Base-by-base conservation (phyloP, 805 yeast species). In the Candida lessepsii region DNA sequence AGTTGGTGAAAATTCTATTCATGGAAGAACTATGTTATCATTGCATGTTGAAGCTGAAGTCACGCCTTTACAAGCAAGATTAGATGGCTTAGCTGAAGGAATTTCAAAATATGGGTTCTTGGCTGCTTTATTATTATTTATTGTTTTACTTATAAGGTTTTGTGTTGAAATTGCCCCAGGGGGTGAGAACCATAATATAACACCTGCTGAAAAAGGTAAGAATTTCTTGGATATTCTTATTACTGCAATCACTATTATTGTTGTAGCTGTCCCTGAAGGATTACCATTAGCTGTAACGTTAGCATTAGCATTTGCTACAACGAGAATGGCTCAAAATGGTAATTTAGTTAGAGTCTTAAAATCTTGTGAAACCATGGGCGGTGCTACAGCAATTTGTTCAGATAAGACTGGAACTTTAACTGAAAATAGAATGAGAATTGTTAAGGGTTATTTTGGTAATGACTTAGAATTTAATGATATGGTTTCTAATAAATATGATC, bases 221-320 rank as follows among this genome's bases (percentile, higher is more conserved):
- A 76, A 75, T 49, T 90, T 90, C 51, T 70, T 93, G 67, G 83
- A 87, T 53, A 86, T 91, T 41, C 71, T 93, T 45, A 93, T 93
- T 54, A 87, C 93, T 17, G 84, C 98, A 1, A 85, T 93, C 45
- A 89, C 99, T 0, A 76, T 93, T 51, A 81, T 93, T 20, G 99
- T 91, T 11, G 99, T 93, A 37, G 99, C 99, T 0, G 96, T 93
- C n/a, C 99, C 99, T 3, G 99, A 93, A 65, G 99, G 99, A 46
- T 75, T 93, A 42, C 99, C 99, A 1, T 71, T 93, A 41, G 99
- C 99, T 2, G 99, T 93, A 13, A 93, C 99, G 1, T 72, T 93
- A 34, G 96, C 99, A 0, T 71, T 93, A 50, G 99, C 99, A 0
- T 93, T 93, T 70, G 99, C 99, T 2, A 93, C 99, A 2, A 90